Percentiles rank a stretch among this genome's conserved stretches.
These are phyloP conservation scores for Gracilariopsis chorda DNA, from an alignment of 23 red algal genomes.

Conservation along the genomic window DNA sequence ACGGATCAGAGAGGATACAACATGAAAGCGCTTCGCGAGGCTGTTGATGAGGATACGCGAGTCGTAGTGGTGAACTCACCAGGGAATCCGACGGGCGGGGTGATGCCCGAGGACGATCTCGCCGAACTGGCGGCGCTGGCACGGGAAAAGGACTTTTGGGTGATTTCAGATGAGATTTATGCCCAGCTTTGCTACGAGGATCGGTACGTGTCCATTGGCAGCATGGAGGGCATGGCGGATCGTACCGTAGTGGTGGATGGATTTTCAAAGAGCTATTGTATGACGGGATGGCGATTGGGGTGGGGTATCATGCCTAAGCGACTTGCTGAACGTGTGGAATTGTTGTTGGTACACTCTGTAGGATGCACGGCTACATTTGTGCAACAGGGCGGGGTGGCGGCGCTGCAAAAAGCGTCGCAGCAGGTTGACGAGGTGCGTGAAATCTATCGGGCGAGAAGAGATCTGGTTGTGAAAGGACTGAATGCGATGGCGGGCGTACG, in stretches of 20 bases:
- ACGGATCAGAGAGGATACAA: constrained; percentile 55
- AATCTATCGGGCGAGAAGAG: constrained; percentile 78
- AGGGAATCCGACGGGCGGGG: constrained; percentile 94
- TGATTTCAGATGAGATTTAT: constrained; percentile 94
- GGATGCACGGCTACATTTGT: constrained; percentile 92
- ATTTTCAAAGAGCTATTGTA: constrained; percentile 95
- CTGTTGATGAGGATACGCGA: constrained; percentile 39
- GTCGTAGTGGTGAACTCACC: constrained; percentile 87
- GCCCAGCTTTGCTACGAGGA: constrained; percentile 61
- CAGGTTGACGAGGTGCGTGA: constrained; percentile 35
- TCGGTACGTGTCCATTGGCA: constrained; percentile 26
- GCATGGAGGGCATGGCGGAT: constrained; percentile 58
- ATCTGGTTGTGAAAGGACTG: constrained; percentile 72
- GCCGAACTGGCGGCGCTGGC: constrained; percentile 44
- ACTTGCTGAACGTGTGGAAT: constrained; percentile 70
- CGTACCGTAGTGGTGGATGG: constrained; percentile 94
- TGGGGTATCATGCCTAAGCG: constrained; percentile 81
- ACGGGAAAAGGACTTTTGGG: constrained; percentile 53
- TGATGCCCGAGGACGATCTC: constrained; percentile 49
- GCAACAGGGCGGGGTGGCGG: constrained; percentile 83
- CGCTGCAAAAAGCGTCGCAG: constrained; percentile 44
- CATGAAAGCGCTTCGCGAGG: constrained; percentile 42
- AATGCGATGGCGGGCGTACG: constrained; percentile 71
- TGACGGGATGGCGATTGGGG: constrained; percentile 96
- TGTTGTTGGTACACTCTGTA: constrained; percentile 79